Evolutionary conservation across 169 alveolate species (phyloP).

Genomic region (Plasmodium cynomolgi): DNA sequence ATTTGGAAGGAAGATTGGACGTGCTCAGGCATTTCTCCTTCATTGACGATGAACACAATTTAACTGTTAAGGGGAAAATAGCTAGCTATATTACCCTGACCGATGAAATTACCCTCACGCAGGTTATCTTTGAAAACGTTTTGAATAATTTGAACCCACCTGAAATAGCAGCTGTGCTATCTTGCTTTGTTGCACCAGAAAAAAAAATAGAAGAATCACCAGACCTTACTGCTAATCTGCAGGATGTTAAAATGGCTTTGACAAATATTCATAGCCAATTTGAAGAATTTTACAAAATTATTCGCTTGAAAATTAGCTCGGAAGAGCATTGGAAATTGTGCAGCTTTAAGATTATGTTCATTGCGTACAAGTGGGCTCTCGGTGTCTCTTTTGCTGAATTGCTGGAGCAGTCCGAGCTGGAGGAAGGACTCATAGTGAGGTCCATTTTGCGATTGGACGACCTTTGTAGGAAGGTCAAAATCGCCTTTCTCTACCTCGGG

Average conservation of each 20-base stretch:
- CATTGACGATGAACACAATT: conserved; percentile 84
- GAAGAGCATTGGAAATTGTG: conserved; percentile 82
- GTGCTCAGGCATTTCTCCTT: conserved; percentile 86
- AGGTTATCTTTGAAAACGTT: conserved; percentile 82
- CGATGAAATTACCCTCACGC: conserved; percentile 90
- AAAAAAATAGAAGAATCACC: conserved; percentile 85
- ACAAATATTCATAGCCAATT: conserved; percentile 77
- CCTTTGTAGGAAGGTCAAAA: conserved; percentile 86
- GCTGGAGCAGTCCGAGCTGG: conserved; percentile 81
- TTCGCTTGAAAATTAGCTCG: conserved; percentile 77
- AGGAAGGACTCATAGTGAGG: conserved; percentile 96
- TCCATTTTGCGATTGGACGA: conserved; percentile 92
- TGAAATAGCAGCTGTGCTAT: conserved; percentile 86
- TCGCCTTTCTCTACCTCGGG: conserved; percentile 92
- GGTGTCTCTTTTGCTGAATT: conserved; percentile 85
- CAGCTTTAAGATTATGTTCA: conserved; percentile 59
- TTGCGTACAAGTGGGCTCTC: conserved; percentile 85
- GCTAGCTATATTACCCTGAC: conserved; percentile 88
- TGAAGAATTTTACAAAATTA: conserved; percentile 76
- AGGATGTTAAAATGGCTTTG: conserved; percentile 82
- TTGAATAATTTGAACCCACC: conserved; percentile 81
- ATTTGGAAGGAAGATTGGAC: conserved; percentile 86
- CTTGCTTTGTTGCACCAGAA: conserved; percentile 85
- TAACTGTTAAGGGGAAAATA: conserved; percentile 89
- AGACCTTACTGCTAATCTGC: conserved; percentile 83